A percentile compares a stretch with the other conserved stretches of the same genome.
Conservation (phyloP, 495 filamentous ascomycete genomes). For the Penicillium canescens region DNA sequence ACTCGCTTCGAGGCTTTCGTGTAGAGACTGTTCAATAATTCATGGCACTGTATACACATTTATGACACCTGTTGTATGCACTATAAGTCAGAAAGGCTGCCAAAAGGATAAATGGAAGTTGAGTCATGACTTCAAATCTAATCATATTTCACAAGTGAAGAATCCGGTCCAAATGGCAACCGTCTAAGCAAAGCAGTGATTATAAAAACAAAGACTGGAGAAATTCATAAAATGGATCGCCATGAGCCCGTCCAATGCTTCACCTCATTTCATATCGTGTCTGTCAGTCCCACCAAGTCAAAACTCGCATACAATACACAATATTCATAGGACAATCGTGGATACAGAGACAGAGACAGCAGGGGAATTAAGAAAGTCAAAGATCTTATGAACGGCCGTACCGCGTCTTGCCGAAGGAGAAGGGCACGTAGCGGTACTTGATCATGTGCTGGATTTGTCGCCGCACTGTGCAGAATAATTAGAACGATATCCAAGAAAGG, state of each 20-base stretch:
- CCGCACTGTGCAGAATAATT: slow-evolving; percentile 62
- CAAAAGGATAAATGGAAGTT: not conserved
- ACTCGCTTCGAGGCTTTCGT: too few relatives aligned
- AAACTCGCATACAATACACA: slow-evolving; percentile 19
- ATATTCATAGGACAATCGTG: slow-evolving; percentile 11
- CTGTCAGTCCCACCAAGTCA: slow-evolving; percentile 14
- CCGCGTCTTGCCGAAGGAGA: slow-evolving; percentile 86
- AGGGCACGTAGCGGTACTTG: slow-evolving; percentile 98
- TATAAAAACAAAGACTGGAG: slow-evolving; percentile 16
- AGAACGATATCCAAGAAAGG: not conserved
- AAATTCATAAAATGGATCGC: slow-evolving; percentile 19
- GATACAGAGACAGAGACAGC: slow-evolving; percentile 19
- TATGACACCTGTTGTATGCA: too few relatives aligned
- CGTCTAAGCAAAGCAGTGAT: slow-evolving; percentile 18
- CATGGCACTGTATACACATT: too few relatives aligned
- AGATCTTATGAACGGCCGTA: slow-evolving; percentile 55
- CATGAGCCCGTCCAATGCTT: slow-evolving; percentile 9
- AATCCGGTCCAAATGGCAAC: slow-evolving; percentile 8
- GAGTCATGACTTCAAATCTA: slow-evolving; percentile 20
- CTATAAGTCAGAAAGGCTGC: too few relatives aligned
- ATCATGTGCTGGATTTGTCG: slow-evolving; percentile 99
- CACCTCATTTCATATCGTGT: slow-evolving; percentile 17
- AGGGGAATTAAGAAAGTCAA: slow-evolving; percentile 1
- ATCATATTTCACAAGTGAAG: slow-evolving; percentile 32
- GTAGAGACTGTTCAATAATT: too few relatives aligned